Base-by-base conservation (phyloP, 192 early-diverging fungal species). In the Coemansia guatemalensis region DNA sequence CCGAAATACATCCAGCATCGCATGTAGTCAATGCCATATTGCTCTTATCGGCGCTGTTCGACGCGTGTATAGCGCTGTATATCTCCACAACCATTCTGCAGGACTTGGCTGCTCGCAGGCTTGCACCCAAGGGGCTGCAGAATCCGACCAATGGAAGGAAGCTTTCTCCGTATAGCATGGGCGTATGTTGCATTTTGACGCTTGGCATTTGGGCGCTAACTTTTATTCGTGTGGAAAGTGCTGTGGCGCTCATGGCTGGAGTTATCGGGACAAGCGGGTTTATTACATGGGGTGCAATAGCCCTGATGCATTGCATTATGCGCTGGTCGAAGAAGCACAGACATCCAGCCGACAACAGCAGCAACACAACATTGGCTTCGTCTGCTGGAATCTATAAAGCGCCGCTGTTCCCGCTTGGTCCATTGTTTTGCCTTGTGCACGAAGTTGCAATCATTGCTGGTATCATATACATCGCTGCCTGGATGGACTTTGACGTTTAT, bases 281-380 rank as follows among this genome's bases (percentile, higher is more conserved):
- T 21, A 60, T 71, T 5, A 65, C 58, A 27, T 71, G 69, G 69
- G 57, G 69, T n/a, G 32, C 62, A 11, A 49, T 71, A n/a, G 39
- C 69, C 4, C 12, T 65, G 1, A 71, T 71, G 62, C 69, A 71
- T 53, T 60, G 44, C 32, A 47, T 44, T n/a, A 26, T 70, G 55
- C 68, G 68, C 50, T 70, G 68, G 61, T 52, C 56, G 8, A 70
- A 64, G 32, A 48, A 33, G 56, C 53, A 48, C 47, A 55, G 62
- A 3, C 30, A 53, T 18, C 12, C 18, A 6, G 62, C 24, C 8
- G 60, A 63, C 4, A 51, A 50, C n/a, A 62, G 5, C 50, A 39
- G 35, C 35, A 39, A 1, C 35, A 39, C 35, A 39, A 39, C 35
- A 58, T 32, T 56, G 54, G 8, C 57, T 20, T 14, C 53, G 26